Conservation (phyloP, 306 rosid genomes). For the Inga leiocalycina region DNA sequence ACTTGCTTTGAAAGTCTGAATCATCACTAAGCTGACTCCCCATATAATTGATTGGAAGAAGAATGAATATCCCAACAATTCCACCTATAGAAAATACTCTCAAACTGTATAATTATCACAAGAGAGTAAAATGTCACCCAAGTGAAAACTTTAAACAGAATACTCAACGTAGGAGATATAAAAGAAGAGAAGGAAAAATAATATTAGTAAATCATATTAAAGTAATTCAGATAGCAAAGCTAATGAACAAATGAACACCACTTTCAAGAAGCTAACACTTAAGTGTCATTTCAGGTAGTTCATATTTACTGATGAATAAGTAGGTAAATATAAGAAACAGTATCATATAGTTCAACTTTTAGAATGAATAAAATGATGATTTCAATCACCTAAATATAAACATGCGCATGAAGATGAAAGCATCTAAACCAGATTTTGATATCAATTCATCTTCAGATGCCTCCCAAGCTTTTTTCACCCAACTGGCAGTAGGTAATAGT, state of each 20-base stretch:
- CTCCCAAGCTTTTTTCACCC: slow-evolving; percentile 81
- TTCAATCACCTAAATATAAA: slow-evolving; percentile 67
- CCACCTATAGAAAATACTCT: slow-evolving; percentile 66
- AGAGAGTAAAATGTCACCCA: slow-evolving; percentile 22
- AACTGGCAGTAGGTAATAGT: slow-evolving; percentile 71
- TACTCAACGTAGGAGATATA: not conserved
- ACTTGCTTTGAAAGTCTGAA: slow-evolving; percentile 60
- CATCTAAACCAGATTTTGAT: slow-evolving; percentile 67
- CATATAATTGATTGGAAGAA: slow-evolving; percentile 72
- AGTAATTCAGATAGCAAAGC: slow-evolving; percentile 12
- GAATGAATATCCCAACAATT: slow-evolving; percentile 62
- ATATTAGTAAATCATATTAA: not conserved
- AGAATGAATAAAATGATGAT: not conserved
- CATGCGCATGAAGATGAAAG: slow-evolving; percentile 75
- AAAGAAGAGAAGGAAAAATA: slow-evolving; percentile 21
- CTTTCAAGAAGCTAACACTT: slow-evolving; percentile 7
- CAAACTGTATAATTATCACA: slow-evolving; percentile 52
- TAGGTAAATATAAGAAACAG: not conserved
- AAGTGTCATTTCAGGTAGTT: not conserved
- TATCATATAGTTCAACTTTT: slow-evolving; percentile 12
- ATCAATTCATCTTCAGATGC: slow-evolving; percentile 70
- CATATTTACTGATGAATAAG: slow-evolving; percentile 1
- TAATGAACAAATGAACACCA: slow-evolving; percentile 26
- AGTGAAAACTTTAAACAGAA: slow-evolving; percentile 26
- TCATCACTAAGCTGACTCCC: slow-evolving; percentile 69